Evolutionary conservation across 768 basidiomycete genomes (phyloP), one percentile per base, ranked within the genome.

Genomic region (Hypholoma sublateritium): DNA sequence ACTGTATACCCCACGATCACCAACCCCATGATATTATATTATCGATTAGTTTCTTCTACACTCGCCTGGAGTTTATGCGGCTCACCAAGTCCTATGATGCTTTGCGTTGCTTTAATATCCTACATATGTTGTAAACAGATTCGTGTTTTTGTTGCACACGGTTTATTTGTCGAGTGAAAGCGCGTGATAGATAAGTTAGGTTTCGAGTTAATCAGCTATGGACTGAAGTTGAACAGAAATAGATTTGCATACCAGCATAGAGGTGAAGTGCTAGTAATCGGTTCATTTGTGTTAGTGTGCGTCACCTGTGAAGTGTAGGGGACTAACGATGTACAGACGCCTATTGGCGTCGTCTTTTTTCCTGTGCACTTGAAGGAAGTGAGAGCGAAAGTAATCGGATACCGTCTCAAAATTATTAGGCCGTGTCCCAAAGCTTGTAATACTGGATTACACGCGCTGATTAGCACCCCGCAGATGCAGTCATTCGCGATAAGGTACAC

Each of bases 341-440:
- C 89, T 79, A 55, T 77, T 77, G 16, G 78, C 77, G 28, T 74
- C 70, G 64, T 89, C 88, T 58, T 86, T 85, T 60, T 82, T 80
- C 64, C 81, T 79, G 68, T 93, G 88, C 11, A 85, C 85, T 59
- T 89, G 88, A 24, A 85, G 72, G 65, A 93, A 93, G 68, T 93
- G 91, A n/a, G 87, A 81, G n/a, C 84, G 82, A 76, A 93, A 93
- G 64, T 93, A 93, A 49, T 85, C 81, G 36, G 89, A 80, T 14
- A 87, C 91, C 17, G 80, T 80, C 62, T 87, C 82, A 67, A 77
- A 90, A 50, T 80, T 82, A 61, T 93, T 91, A 32, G 86, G 78
- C 21, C 90, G 80, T 51, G 88, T 80, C 5, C 86, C 87, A 62
- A 86, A 91, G 50, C 89, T 90, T 32, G 88, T 88, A 69, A 91